A percentile compares a stretch with the other conserved stretches of the same genome.
Evolutionary conservation across 148 eudicot genomes (phyloP).

Genomic region (Heliosperma pusillum): DNA sequence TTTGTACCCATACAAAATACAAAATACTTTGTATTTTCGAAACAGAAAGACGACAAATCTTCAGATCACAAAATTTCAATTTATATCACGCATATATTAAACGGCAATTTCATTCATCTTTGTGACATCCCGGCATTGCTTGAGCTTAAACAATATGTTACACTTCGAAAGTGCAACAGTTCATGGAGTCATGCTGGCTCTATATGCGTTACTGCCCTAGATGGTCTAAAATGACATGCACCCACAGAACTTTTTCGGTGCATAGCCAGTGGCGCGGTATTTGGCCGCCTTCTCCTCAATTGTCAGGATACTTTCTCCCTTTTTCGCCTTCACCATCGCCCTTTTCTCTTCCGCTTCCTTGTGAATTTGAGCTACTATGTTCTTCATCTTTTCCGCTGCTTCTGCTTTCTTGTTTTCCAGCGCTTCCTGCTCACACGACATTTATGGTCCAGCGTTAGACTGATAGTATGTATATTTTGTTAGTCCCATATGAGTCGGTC

Average conservation of each 20-base stretch:
- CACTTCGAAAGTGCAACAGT: constrained; percentile 1
- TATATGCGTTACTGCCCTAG: not conserved
- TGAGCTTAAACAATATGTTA: too few species aligned
- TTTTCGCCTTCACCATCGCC: constrained; percentile 58
- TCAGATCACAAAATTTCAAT: not conserved
- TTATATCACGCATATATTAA: not conserved
- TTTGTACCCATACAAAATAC: too few species aligned
- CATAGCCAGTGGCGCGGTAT: constrained; percentile 33
- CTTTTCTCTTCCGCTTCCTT: constrained; percentile 48
- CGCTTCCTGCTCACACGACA: constrained; percentile 48
- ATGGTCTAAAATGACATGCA: constrained; percentile 31
- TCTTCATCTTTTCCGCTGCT: constrained; percentile 58
- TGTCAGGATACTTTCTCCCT: constrained; percentile 34
- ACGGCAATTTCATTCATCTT: not conserved
- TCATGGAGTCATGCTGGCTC: not conserved
- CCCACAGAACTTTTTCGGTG: constrained; percentile 35
- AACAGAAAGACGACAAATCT: not conserved
- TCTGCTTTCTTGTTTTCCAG: constrained; percentile 76
- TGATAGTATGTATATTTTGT: not conserved
- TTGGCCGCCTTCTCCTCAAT: constrained; percentile 39
- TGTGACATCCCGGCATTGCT: not conserved
- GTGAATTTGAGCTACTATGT: constrained; percentile 59
- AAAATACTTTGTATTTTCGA: too few species aligned
- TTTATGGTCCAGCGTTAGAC: not conserved
- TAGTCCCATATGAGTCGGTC: not conserved